Percentiles rank a stretch among this genome's conserved stretches.
These are phyloP conservation scores for Agaricus subrufescens DNA, from an alignment of 768 basidiomycete species.

Conservation along the genomic window DNA sequence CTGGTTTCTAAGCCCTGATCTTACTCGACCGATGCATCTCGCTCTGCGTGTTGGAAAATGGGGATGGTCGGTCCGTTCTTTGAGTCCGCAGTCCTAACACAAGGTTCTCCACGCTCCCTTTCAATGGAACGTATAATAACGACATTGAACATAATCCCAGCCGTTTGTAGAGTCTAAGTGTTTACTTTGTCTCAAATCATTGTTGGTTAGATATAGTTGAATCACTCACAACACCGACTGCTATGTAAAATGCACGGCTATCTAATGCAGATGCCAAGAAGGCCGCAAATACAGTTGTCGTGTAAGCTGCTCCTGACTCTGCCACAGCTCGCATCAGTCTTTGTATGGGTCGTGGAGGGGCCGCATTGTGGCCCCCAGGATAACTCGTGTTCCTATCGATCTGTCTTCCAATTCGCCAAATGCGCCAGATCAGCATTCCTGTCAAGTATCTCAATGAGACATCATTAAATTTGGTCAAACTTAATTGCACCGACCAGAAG, in stretches of 20 bases:
- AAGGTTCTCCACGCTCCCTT: neutral
- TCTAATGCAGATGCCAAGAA: neutral
- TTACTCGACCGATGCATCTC: too few species aligned
- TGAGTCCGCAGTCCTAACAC: neutral
- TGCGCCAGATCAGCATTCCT: neutral
- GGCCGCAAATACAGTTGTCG: neutral
- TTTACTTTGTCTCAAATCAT: neutral
- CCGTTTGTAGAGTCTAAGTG: neutral
- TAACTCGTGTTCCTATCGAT: neutral
- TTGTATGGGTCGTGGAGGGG: neutral
- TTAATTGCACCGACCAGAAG: too few species aligned
- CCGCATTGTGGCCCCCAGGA: neutral
- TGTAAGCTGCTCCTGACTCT: slow-evolving; percentile 1
- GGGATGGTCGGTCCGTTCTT: neutral
- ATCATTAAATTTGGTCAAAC: too few species aligned
- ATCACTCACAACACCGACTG: neutral
- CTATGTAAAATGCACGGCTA: neutral
- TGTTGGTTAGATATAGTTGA: neutral
- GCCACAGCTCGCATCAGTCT: neutral
- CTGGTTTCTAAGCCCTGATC: too few species aligned
- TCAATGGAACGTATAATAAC: neutral
- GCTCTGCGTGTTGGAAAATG: neutral
- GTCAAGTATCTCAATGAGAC: too few species aligned
- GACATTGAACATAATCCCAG: slow-evolving; percentile 1
- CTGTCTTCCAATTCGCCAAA: slow-evolving; percentile 1